Conservation (phyloP, 257 asterid genomes). For the Solanum chilense region DNA sequence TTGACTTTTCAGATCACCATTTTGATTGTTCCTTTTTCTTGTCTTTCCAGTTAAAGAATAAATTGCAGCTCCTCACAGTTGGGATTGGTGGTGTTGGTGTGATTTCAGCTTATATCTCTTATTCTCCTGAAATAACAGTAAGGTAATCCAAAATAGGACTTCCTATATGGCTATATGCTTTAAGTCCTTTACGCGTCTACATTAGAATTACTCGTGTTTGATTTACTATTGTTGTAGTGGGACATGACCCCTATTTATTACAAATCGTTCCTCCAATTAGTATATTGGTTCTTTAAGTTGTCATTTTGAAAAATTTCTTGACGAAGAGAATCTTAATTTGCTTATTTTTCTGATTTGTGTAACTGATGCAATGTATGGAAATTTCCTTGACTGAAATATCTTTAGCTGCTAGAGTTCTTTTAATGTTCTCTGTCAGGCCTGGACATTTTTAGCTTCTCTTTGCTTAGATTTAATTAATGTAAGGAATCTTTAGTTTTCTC, state of each 20-base stretch:
- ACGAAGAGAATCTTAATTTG: neutral
- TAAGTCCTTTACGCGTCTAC: neutral
- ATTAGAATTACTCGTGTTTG: neutral
- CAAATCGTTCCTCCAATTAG: neutral
- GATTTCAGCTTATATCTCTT: slow-evolving; percentile 62
- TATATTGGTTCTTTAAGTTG: neutral
- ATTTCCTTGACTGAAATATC: neutral
- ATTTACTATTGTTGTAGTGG: neutral
- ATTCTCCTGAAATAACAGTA: slow-evolving; percentile 71
- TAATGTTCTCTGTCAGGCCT: neutral
- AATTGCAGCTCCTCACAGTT: slow-evolving; percentile 63
- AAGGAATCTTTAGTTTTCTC: neutral
- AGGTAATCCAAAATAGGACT: slow-evolving; percentile 29
- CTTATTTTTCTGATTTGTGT: neutral
- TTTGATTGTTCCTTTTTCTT: neutral
- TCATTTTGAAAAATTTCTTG: neutral
- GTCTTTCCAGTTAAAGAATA: slow-evolving; percentile 61
- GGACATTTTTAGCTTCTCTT: neutral
- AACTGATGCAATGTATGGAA: neutral
- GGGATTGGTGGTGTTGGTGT: slow-evolving; percentile 82
- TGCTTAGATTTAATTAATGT: neutral
- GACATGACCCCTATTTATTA: neutral
- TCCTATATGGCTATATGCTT: neutral
- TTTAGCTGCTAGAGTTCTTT: neutral
- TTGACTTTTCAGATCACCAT: neutral